A percentile compares a stretch with the other conserved stretches of the same genome.
Evolutionary conservation across 257 asterid species (phyloP).

Genomic region (Solanum bulbocastanum): DNA sequence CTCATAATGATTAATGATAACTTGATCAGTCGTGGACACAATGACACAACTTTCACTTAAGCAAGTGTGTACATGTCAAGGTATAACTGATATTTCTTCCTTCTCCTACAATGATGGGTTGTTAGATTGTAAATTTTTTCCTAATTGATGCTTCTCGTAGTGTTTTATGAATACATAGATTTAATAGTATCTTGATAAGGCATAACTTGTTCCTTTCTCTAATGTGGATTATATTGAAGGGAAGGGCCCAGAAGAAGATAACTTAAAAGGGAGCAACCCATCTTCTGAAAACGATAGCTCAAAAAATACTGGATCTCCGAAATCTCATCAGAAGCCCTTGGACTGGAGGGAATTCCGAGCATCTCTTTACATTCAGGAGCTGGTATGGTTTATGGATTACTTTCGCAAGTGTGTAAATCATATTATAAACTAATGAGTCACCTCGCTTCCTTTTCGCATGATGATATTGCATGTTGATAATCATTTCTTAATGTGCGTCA

Average conservation of each 20-base stretch:
- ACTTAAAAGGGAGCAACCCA: constrained; percentile 40
- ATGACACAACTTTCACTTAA: background rate
- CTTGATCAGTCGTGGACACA: background rate
- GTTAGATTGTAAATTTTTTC: background rate
- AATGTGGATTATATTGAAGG: constrained; percentile 9
- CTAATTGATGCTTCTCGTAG: background rate
- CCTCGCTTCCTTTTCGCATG: background rate
- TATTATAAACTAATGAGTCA: background rate
- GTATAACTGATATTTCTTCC: background rate
- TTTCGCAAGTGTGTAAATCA: background rate
- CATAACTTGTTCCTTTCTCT: background rate
- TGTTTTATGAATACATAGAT: background rate
- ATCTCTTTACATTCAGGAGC: constrained; percentile 26
- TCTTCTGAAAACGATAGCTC: constrained; percentile 39
- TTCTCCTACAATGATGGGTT: background rate
- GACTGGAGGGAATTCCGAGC: constrained; percentile 65
- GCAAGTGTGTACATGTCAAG: background rate
- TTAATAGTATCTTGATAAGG: background rate
- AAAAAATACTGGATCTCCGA: constrained; percentile 34
- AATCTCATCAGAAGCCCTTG: constrained; percentile 42
- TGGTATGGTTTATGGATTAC: constrained; percentile 14
- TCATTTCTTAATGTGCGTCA: background rate
- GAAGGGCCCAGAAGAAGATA: constrained; percentile 50
- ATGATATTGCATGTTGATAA: background rate
- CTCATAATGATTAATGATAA: background rate